Conservation (phyloP, 768 basidiomycete genomes). For the Lentinula edodes region DNA sequence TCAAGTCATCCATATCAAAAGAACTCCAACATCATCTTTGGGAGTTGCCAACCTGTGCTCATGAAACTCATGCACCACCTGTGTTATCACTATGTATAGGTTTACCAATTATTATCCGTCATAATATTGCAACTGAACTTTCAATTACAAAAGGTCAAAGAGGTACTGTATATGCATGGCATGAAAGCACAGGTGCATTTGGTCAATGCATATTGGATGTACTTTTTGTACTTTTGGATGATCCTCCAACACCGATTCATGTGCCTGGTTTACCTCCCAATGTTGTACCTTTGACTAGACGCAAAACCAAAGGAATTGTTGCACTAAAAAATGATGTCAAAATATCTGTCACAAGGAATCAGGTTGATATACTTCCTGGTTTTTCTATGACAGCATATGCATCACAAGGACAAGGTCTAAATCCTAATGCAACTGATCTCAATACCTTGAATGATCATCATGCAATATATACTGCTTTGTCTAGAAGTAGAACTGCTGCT, state of each 20-base stretch:
- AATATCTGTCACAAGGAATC: conserved; percentile 8
- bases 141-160: conserved; percentile 28
- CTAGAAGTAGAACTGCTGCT: conserved; percentile 12
- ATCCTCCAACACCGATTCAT: conserved; percentile 17
- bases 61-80: conserved; percentile 20
- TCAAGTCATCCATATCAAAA: not conserved
- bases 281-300: conserved; percentile 20
- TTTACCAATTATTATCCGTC: conserved; percentile 25
- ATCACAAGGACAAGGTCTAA: conserved; percentile 24
- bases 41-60: conserved; percentile 16
- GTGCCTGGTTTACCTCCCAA: conserved; percentile 22
- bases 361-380: conserved; percentile 14
- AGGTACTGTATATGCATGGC: conserved; percentile 23
- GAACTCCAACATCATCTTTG: conserved; percentile 16
- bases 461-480: too few species aligned
- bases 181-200: not conserved
- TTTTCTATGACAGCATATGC: conserved; percentile 29
- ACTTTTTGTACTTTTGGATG: conserved; percentile 21
- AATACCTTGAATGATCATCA: conserved; percentile 14
- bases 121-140: conserved; percentile 27
- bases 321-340: conserved; percentile 13
- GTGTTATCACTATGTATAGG: conserved; percentile 24
- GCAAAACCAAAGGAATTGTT: conserved; percentile 4
- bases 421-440: conserved; percentile 22
- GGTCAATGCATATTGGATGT: conserved; percentile 17